phyloP scores from a whole-genome alignment of 257 asterid genomes.

The Scutellaria barbata region DNA sequence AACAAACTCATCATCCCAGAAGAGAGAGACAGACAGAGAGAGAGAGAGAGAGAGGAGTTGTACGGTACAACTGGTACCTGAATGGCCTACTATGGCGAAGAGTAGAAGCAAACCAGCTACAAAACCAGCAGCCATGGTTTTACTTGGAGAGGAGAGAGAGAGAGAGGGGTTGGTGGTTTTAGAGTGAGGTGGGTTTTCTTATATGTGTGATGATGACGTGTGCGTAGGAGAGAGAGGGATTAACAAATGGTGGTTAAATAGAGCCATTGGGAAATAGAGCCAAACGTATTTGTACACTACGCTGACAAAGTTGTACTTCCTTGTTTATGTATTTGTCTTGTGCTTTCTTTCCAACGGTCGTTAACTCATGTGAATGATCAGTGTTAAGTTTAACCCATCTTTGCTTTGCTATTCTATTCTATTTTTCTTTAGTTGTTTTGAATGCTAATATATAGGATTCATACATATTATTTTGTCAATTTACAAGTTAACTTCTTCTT shows the following conservation, averaged over 20 bases:
- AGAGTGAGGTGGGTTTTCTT: neutral
- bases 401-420: neutral
- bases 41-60: neutral
- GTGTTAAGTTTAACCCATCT: slow-evolving; percentile 14
- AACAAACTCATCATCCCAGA: slow-evolving; percentile 3
- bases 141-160: neutral
- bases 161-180: slow-evolving; percentile 4
- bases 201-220: slow-evolving; percentile 14
- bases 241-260: neutral
- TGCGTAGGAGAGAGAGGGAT: slow-evolving; percentile 8
- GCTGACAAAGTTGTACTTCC: slow-evolving; percentile 21
- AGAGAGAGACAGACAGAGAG: neutral
- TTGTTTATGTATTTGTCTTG: slow-evolving; percentile 12
- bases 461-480: too few relatives aligned
- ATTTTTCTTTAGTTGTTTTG: neutral
- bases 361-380: slow-evolving; percentile 32
- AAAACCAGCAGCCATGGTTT: slow-evolving; percentile 59
- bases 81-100: slow-evolving; percentile 52
- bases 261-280: slow-evolving; percentile 31
- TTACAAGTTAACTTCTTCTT: too few relatives aligned
- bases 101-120: slow-evolving; percentile 50
- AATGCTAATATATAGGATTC: too few relatives aligned
- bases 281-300: slow-evolving; percentile 30
- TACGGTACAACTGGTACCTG: slow-evolving; percentile 47
- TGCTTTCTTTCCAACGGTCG: slow-evolving; percentile 45